Evolutionary conservation across 345 rosid species (phyloP).

Genomic region (Hibiscus tridactylites): DNA sequence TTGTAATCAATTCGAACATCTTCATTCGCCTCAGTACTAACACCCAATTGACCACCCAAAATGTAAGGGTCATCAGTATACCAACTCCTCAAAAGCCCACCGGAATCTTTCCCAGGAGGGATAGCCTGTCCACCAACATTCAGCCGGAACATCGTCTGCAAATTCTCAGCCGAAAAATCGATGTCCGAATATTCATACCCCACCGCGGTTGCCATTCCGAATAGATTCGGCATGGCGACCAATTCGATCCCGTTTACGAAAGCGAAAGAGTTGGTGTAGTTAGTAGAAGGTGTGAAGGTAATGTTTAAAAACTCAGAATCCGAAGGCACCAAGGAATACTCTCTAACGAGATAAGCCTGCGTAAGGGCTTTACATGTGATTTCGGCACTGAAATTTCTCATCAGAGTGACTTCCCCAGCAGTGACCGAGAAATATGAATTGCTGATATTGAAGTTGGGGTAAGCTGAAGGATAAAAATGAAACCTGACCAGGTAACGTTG

Average conservation of each 20-base stretch:
- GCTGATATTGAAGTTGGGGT: conserved; percentile 33
- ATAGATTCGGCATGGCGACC: conserved; percentile 43
- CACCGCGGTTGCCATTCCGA: conserved; percentile 39
- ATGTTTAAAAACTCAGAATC: conserved; percentile 28
- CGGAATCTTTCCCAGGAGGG: conserved; percentile 47
- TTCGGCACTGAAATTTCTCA: conserved; percentile 67
- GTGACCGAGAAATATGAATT: conserved; percentile 53
- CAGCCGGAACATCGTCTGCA: conserved; percentile 62
- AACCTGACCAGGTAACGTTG: conserved; percentile 44
- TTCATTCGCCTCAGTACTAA: conserved; percentile 13
- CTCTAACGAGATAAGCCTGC: conserved; percentile 56
- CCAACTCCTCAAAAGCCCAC: conserved; percentile 57
- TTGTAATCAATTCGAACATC: conserved; percentile 29
- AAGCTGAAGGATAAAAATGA: conserved; percentile 62
- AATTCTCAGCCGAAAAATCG: conserved; percentile 28
- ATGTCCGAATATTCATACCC: conserved; percentile 34
- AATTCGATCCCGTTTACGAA: conserved; percentile 81
- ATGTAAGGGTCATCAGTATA: conserved; percentile 60
- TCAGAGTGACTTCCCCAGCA: conserved; percentile 43
- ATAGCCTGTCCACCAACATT: conserved; percentile 71
- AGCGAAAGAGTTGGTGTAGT: conserved; percentile 38
- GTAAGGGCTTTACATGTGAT: conserved; percentile 65
- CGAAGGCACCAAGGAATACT: conserved; percentile 48
- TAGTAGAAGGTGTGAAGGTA: conserved; percentile 46
- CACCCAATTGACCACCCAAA: conserved; percentile 49